Evolutionary conservation across 2,329 filamentous ascomycete genomes (phyloP).

Genomic region (Fusarium vanettenii): DNA sequence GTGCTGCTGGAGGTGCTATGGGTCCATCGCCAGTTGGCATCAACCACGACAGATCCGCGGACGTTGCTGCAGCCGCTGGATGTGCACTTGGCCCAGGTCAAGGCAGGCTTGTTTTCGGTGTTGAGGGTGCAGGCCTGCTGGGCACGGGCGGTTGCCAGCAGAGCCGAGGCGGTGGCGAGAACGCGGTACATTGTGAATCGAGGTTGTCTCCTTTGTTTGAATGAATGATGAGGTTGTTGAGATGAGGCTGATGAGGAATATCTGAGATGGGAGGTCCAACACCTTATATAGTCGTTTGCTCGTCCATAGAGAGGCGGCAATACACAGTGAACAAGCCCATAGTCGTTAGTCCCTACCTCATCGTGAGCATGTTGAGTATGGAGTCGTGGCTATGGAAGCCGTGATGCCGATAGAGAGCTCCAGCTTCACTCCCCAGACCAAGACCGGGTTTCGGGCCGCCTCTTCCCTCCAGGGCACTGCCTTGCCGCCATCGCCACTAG

Average conservation of each 20-base stretch:
- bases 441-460: constrained; percentile 30
- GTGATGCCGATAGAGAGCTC: constrained; percentile 13
- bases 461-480: constrained; percentile 12
- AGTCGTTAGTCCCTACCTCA: not conserved
- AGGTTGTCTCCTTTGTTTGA: constrained; percentile 15
- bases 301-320: not conserved
- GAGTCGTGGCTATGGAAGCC: constrained; percentile 18
- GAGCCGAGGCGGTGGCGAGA: constrained; percentile 43
- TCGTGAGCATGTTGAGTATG: not conserved
- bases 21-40: constrained; percentile 73
- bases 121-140: constrained; percentile 63
- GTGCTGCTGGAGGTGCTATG: constrained; percentile 58
- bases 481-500: not conserved
- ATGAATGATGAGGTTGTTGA: constrained; percentile 21
- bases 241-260: constrained; percentile 20
- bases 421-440: constrained; percentile 8
- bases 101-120: constrained; percentile 62
- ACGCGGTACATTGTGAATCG: constrained; percentile 45
- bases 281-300: constrained; percentile 29
- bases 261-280: constrained; percentile 10
- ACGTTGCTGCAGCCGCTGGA: constrained; percentile 62
- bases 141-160: constrained; percentile 48
- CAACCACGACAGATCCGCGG: constrained; percentile 64
- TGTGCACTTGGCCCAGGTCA: constrained; percentile 66
- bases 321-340: constrained; percentile 1